Conservation (phyloP, 306 rosid species). For the Inga oerstediana region DNA sequence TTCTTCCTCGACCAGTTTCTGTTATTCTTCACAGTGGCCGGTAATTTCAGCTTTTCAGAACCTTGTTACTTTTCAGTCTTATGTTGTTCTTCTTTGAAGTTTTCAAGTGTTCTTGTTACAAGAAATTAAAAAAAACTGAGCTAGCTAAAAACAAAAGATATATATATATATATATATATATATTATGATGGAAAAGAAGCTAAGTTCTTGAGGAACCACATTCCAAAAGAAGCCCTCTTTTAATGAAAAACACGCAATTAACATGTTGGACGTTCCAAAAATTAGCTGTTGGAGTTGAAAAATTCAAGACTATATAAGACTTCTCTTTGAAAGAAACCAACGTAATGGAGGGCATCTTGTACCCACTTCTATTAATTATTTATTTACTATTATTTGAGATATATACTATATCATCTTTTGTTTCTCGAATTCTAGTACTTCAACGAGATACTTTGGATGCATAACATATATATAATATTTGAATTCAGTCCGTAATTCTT, state of each 20-base stretch:
- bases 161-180: too few relatives aligned
- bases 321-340: too few relatives aligned
- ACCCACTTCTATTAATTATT: too few relatives aligned
- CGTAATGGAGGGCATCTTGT: too few relatives aligned
- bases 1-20: not conserved
- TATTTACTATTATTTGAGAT: not conserved
- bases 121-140: not conserved
- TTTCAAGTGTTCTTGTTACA: not conserved
- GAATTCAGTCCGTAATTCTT: not conserved
- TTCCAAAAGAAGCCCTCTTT: too few relatives aligned
- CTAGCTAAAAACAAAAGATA: not conserved
- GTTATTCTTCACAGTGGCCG: not conserved
- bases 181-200: too few relatives aligned
- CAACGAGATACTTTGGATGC: not conserved
- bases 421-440: not conserved
- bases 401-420: not conserved
- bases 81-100: not conserved
- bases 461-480: not conserved
- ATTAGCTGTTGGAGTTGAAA: too few relatives aligned
- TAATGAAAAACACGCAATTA: too few relatives aligned
- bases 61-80: not conserved
- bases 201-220: too few relatives aligned
- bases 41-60: not conserved
- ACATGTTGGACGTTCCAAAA: too few relatives aligned
- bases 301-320: too few relatives aligned